phyloP scores from a whole-genome alignment of 2,329 filamentous ascomycete genomes.

The Diaporthe helianthi region DNA sequence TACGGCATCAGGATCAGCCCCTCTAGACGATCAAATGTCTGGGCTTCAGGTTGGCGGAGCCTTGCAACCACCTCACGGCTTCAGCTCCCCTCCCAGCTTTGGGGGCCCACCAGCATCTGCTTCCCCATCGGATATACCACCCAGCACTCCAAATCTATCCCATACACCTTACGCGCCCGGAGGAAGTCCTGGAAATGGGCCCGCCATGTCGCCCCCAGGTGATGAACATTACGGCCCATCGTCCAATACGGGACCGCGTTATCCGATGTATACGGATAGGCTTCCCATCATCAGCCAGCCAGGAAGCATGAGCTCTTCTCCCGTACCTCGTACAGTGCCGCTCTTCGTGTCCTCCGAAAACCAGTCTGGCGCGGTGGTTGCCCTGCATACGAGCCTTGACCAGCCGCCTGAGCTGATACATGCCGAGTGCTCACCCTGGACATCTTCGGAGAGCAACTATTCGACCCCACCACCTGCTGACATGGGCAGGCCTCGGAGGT shows the following conservation, averaged over 20 bases:
- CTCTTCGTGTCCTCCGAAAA: slow-evolving; percentile 38
- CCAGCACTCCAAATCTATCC: slow-evolving; percentile 37
- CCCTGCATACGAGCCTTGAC: slow-evolving; percentile 36
- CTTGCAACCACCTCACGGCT: slow-evolving; percentile 31
- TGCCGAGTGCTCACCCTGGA: slow-evolving; percentile 49
- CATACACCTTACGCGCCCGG: slow-evolving; percentile 35
- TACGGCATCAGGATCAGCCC: slow-evolving; percentile 36
- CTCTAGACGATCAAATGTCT: slow-evolving; percentile 36
- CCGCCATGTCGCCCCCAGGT: slow-evolving; percentile 29
- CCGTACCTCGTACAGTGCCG: slow-evolving; percentile 27
- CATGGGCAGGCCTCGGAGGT: slow-evolving; percentile 39
- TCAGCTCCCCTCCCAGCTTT: slow-evolving; percentile 30
- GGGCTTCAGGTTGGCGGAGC: slow-evolving; percentile 1
- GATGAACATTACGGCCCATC: slow-evolving; percentile 23
- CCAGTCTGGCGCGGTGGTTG: slow-evolving; percentile 37
- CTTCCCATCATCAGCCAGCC: slow-evolving; percentile 13
- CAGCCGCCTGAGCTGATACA: slow-evolving; percentile 39
- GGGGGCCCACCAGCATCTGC: slow-evolving; percentile 34
- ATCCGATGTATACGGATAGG: not conserved
- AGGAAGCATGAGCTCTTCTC: slow-evolving; percentile 28
- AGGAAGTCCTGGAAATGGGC: slow-evolving; percentile 15
- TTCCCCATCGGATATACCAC: slow-evolving; percentile 38
- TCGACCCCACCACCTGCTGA: slow-evolving; percentile 55
- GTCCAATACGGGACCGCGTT: not conserved
- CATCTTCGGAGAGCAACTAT: slow-evolving; percentile 56